Conservation (phyloP, 2,329 filamentous ascomycete genomes). For the Ophiognomonia clavigignenti-juglandacearum region DNA sequence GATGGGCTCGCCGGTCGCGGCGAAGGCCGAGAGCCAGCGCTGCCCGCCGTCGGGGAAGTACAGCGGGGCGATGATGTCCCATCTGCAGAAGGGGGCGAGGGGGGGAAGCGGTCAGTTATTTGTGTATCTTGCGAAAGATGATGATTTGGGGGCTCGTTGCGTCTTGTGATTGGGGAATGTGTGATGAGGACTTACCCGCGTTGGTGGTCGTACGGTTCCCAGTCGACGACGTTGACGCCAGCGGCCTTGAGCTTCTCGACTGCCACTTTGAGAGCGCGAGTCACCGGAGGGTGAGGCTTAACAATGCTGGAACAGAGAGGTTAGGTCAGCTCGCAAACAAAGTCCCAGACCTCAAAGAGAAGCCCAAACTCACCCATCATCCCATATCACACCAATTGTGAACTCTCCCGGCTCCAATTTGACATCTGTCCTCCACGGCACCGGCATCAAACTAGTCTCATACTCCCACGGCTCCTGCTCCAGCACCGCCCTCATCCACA, state of each 20-base stretch:
- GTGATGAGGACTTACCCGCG: no score
- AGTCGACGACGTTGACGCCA: constrained; percentile 15
- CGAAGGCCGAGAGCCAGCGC: constrained; percentile 10
- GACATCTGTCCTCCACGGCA: constrained; percentile 6
- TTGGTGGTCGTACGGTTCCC: constrained; percentile 14
- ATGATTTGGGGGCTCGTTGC: no score
- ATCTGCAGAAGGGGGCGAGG: no score
- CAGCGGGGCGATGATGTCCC: constrained; percentile 5
- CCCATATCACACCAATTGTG: constrained; percentile 11
- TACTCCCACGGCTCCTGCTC: constrained; percentile 9
- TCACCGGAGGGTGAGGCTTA: constrained; percentile 14
- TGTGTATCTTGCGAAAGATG: no score
- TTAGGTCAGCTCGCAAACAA: neutral
- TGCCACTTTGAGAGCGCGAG: constrained; percentile 6
- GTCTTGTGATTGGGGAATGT: no score
- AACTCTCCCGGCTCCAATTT: neutral
- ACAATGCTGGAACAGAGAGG: neutral
- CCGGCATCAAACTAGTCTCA: constrained; percentile 4
- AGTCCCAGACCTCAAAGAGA: neutral
- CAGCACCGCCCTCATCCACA: constrained; percentile 12
- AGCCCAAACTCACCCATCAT: constrained; percentile 9
- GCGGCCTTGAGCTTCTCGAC: constrained; percentile 6
- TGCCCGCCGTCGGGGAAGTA: constrained; percentile 9
- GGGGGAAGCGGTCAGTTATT: no score
- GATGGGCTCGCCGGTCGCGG: constrained; percentile 13